Percentiles rank a stretch among this genome's conserved stretches.
phyloP scores from a whole-genome alignment of 805 yeast species.

The Yarrowia sp. region DNA sequence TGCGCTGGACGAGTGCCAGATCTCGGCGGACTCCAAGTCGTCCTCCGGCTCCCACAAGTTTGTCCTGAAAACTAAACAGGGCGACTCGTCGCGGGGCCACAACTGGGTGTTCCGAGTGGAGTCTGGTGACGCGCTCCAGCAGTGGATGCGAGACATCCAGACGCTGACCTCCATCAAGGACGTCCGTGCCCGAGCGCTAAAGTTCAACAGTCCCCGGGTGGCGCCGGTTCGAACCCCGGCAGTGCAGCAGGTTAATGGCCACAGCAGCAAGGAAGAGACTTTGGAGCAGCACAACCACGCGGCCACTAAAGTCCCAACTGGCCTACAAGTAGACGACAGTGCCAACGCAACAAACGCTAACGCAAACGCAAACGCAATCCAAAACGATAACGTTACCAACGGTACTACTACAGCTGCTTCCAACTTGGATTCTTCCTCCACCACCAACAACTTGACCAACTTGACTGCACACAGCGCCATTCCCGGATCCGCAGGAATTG shows the following conservation, averaged over 20 bases:
- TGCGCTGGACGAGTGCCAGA: slow-evolving; percentile 76
- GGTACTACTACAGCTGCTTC: background rate
- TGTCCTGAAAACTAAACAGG: slow-evolving; percentile 75
- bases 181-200: slow-evolving; percentile 52
- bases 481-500: slow-evolving; percentile 5
- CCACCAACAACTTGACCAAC: too few relatives aligned
- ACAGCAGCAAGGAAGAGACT: slow-evolving; percentile 10
- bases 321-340: too few relatives aligned
- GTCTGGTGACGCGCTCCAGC: slow-evolving; percentile 75
- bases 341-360: too few relatives aligned
- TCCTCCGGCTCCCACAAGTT: slow-evolving; percentile 64
- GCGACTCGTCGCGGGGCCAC: slow-evolving; percentile 73
- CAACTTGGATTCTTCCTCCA: background rate
- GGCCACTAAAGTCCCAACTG: too few relatives aligned
- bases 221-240: slow-evolving; percentile 7
- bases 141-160: slow-evolving; percentile 84
- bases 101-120: slow-evolving; percentile 96
- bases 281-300: too few relatives aligned
- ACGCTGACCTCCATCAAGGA: slow-evolving; percentile 66
- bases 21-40: slow-evolving; percentile 81
- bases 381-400: background rate
- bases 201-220: slow-evolving; percentile 29
- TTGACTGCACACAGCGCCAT: background rate
- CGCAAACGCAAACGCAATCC: too few relatives aligned
- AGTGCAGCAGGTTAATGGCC: slow-evolving; percentile 9